Percentiles rank a stretch among this genome's conserved stretches.
These are phyloP conservation scores for Neoboletus brunneissimus DNA, from an alignment of 768 basidiomycete genomes.

Conservation along the genomic window DNA sequence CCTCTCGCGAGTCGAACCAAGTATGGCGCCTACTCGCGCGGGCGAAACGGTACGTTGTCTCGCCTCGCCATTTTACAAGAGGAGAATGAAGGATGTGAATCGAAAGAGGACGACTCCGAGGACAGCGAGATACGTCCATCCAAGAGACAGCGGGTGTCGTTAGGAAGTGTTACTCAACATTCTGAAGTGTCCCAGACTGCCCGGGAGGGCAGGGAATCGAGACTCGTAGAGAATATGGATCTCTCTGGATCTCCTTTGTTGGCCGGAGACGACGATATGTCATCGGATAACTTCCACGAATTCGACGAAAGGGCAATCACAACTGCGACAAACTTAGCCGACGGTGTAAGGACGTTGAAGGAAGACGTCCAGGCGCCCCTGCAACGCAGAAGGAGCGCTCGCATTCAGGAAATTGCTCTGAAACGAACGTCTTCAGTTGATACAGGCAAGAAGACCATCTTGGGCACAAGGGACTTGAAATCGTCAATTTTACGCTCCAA, in stretches of 20 bases:
- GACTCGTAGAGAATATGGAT: conserved; percentile 27
- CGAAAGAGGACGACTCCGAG: conserved; percentile 4
- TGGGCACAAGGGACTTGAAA: not conserved
- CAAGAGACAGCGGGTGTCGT: conserved; percentile 22
- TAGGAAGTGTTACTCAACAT: not conserved
- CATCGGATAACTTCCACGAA: not conserved
- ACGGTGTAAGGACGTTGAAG: not conserved
- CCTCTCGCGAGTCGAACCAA: conserved; percentile 25
- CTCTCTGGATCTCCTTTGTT: conserved; percentile 27
- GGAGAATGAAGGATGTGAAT: conserved; percentile 24
- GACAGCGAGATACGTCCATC: conserved; percentile 14
- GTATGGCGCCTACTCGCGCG: conserved; percentile 2
- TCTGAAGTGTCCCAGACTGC: not conserved
- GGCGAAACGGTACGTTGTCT: conserved; percentile 3
- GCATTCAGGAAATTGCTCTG: conserved; percentile 16
- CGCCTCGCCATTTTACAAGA: conserved; percentile 27
- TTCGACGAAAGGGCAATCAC: not conserved
- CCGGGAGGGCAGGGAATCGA: conserved; percentile 12
- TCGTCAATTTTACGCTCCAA: conserved; percentile 14
- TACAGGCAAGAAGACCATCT: not conserved
- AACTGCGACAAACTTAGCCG: not conserved
- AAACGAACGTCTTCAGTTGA: conserved; percentile 12
- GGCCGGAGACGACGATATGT: not conserved
- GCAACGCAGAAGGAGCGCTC: conserved; percentile 25
- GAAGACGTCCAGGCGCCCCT: not conserved